Base-by-base conservation (phyloP, 768 basidiomycete genomes). In the Lenzites betulinus region DNA sequence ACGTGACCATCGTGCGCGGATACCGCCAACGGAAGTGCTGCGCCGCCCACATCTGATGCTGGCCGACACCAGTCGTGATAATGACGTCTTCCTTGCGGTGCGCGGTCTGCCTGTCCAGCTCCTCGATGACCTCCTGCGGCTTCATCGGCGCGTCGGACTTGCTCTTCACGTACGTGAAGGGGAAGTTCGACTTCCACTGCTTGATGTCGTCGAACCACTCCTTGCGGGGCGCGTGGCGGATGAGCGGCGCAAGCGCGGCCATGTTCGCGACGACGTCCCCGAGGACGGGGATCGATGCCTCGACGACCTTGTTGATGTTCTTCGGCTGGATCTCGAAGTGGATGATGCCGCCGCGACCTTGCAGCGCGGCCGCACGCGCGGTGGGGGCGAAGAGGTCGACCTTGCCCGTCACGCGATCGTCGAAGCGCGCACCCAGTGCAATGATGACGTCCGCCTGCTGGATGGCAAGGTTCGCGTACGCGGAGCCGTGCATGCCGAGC, bases 11-110 rank as follows among this genome's bases (percentile, higher is more conserved):
- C 47, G 92, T 82, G 42, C 88, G 82, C 0, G 97, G 97, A 50
- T 89, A 77, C 62, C 77, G 90, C 95, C 95, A 99, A 59, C 95
- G 81, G 76, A 85, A 98, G 73, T 89, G 81, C 74, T 99, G 97
- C 42, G 92, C 93, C 1, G 96, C 96, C 95, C 94, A 98, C 97
- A 98, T 98, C 76, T 99, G 96, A 77, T 98, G 97, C 73, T 99
- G 97, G 8, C 97, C 97, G 22, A 99, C 97, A 67, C 97, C 97
- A 16, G 97, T 99, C 12, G 93, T 75, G 53, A 99, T 76, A 69
- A 99, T 77, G 39, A 97, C 83, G 23, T 98, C 86, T 58, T 92
- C 89, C 78, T 98, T 96, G 74, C 78, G 83, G 60, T 89, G 81
- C 49, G 78, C 79, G n/a, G 85, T 86, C 78, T 93, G 91, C 54